Percentiles rank a stretch among this genome's conserved stretches.
Conservation (phyloP, 2,329 filamentous ascomycete genomes). For the Colletotrichum tabaci region DNA sequence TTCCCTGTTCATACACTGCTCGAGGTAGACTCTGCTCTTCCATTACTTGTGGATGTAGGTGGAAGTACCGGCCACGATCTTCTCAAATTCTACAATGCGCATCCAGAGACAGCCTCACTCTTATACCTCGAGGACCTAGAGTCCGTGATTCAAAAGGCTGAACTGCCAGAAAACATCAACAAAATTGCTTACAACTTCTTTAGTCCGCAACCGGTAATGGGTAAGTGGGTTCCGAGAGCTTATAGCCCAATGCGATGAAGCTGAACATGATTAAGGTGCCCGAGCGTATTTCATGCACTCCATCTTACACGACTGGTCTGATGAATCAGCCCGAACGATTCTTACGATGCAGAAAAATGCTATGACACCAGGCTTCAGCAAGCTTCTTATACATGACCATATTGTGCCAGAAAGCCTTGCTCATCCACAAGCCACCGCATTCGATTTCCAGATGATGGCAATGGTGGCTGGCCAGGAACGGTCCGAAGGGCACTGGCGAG, state of each 20-base stretch:
- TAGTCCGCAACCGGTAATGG: slow-evolving; percentile 51
- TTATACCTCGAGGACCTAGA: slow-evolving; percentile 10
- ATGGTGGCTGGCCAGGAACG: slow-evolving; percentile 13
- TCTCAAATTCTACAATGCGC: not conserved
- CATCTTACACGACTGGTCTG: slow-evolving; percentile 70
- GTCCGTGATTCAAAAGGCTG: not conserved
- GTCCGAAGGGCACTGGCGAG: slow-evolving; percentile 10
- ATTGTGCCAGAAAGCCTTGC: slow-evolving; percentile 50
- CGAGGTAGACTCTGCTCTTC: not conserved
- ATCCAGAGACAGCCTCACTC: not conserved
- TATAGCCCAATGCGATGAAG: no score
- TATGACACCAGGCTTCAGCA: slow-evolving; percentile 58
- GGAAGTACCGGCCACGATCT: slow-evolving; percentile 16
- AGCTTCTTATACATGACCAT: slow-evolving; percentile 56
- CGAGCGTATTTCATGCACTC: slow-evolving; percentile 67
- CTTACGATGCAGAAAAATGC: slow-evolving; percentile 59
- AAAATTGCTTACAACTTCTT: slow-evolving; percentile 54
- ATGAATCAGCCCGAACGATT: slow-evolving; percentile 58
- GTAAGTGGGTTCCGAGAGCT: not conserved
- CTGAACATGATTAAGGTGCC: slow-evolving; percentile 45
- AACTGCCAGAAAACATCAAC: not conserved
- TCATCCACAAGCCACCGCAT: slow-evolving; percentile 18
- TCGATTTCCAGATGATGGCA: slow-evolving; percentile 33
- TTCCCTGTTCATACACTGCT: not conserved
- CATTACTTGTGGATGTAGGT: slow-evolving; percentile 18